Evolutionary conservation across 345 rosid genomes (phyloP), one percentile per base, ranked within the genome.

Genomic region (Brassica rapa): DNA sequence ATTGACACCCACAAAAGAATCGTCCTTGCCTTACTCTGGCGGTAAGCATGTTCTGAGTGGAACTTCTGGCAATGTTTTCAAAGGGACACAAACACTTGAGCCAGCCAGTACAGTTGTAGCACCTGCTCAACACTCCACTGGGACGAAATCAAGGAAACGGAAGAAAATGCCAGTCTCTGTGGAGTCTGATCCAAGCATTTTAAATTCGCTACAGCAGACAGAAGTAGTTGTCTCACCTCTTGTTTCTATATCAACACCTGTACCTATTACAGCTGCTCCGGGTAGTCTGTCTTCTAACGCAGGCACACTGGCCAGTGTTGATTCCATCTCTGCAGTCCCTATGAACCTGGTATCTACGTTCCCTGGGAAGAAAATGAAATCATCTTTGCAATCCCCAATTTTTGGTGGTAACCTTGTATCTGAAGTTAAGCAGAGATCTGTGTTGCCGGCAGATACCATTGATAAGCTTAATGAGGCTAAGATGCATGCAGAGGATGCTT

Each of bases 401-500:
- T 68, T 84, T 68, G 68, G 74, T 63, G 89, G 86, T 74, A 82
- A 82, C 78, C 76, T 84, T 14, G 82, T 72, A 29, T 80, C 81
- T 56, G 87, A 81, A 76, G 68, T 77, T 63, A 86, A 77, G 30
- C 85, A 78, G 70, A 87, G 78, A 68, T 74, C 77, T 71, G 66
- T 74, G 73, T 83, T 91, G 41, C 84, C 98, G 49, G 97, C 83
- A 75, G 96, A 88, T 64, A 83, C 86, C 49, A 78, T 88, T 81
- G 71, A 70, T 72, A 87, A 88, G 74, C 88, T 91, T 12, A 86
- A 87, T 72, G 90, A 90, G 83, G 93, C 97, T 27, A 87, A 78
- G 75, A 75, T 80, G 81, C 92, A 87, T 63, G 97, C 99, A 5
- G 97, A 90, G 83, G 86, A 87, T 85, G 97, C 98, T 24, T 89